Evolutionary conservation across 1,284 basidiomycete genomes (phyloP).

Genomic region (Austroboletus niveus): DNA sequence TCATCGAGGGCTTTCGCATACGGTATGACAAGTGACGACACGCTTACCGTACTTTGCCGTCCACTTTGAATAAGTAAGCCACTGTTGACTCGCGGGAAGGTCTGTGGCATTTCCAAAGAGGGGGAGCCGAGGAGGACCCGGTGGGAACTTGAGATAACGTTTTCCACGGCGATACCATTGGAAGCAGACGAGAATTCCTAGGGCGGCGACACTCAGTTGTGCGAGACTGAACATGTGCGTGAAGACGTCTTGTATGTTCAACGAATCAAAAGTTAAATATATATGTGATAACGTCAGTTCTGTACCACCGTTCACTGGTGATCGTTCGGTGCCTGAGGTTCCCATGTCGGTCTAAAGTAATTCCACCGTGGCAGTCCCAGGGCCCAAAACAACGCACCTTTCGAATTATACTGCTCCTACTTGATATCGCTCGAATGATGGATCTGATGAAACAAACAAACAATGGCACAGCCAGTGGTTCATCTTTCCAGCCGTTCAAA

Average conservation of each 20-base stretch:
- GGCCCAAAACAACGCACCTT: too few relatives aligned
- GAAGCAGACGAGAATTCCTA: background rate
- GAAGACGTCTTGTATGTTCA: too few relatives aligned
- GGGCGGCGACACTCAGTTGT: background rate
- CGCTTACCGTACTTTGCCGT: slow-evolving; percentile 3
- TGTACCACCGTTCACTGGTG: too few relatives aligned
- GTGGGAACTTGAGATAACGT: slow-evolving; percentile 3
- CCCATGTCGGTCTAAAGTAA: too few relatives aligned
- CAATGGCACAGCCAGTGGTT: too few relatives aligned
- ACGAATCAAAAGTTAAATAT: too few relatives aligned
- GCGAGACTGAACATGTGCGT: background rate
- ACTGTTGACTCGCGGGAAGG: slow-evolving; percentile 2
- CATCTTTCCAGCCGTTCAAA: too few relatives aligned
- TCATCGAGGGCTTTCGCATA: background rate
- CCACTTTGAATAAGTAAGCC: slow-evolving; percentile 6
- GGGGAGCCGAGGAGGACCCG: slow-evolving; percentile 3
- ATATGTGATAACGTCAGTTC: too few relatives aligned
- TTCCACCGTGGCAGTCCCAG: too few relatives aligned
- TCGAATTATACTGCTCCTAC: too few relatives aligned
- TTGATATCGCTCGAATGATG: background rate
- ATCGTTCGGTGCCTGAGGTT: too few relatives aligned
- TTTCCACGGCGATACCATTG: slow-evolving; percentile 5
- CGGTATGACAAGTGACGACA: background rate
- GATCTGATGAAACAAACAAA: background rate
- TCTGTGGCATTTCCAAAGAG: slow-evolving; percentile 2